These are phyloP conservation scores for Gigaspora rosea DNA, from an alignment of 192 early-diverging fungal genomes.

Conservation along the genomic window DNA sequence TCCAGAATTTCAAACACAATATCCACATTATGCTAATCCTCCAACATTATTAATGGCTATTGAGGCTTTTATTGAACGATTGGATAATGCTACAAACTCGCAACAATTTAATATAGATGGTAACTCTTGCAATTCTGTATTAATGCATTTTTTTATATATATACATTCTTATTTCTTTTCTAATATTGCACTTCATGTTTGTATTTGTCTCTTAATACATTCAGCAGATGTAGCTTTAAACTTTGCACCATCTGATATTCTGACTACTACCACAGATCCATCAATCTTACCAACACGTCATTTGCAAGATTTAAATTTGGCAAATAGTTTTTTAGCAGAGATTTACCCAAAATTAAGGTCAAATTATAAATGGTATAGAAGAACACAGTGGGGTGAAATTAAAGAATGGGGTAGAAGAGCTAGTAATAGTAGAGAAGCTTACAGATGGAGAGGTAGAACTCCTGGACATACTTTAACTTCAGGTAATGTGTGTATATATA, in stretches of 20 bases:
- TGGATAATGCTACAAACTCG: constrained; percentile 32
- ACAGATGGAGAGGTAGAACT: constrained; percentile 89
- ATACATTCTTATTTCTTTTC: no score
- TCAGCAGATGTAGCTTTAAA: no score
- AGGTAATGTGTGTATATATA: constrained; percentile 48
- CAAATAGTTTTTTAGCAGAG: constrained; percentile 43
- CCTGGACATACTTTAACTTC: constrained; percentile 83
- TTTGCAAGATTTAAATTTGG: constrained; percentile 46
- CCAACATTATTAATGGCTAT: constrained; percentile 81
- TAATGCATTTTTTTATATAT: no score
- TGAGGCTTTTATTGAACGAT: constrained; percentile 63
- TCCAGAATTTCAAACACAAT: constrained; percentile 88
- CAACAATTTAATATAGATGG: neutral
- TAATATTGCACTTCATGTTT: no score
- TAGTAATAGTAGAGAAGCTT: constrained; percentile 61
- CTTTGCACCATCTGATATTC: neutral
- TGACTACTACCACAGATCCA: constrained; percentile 28
- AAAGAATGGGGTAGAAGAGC: constrained; percentile 50
- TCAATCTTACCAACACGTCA: constrained; percentile 39
- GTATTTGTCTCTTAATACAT: no score
- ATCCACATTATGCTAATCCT: constrained; percentile 90
- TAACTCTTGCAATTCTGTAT: neutral
- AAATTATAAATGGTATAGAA: constrained; percentile 80
- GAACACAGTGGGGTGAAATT: constrained; percentile 72
- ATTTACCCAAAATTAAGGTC: constrained; percentile 66